Percentiles rank a stretch among this genome's conserved stretches.
Conservation (phyloP, 2,329 filamentous ascomycete species). For the Colletotrichum sp. region DNA sequence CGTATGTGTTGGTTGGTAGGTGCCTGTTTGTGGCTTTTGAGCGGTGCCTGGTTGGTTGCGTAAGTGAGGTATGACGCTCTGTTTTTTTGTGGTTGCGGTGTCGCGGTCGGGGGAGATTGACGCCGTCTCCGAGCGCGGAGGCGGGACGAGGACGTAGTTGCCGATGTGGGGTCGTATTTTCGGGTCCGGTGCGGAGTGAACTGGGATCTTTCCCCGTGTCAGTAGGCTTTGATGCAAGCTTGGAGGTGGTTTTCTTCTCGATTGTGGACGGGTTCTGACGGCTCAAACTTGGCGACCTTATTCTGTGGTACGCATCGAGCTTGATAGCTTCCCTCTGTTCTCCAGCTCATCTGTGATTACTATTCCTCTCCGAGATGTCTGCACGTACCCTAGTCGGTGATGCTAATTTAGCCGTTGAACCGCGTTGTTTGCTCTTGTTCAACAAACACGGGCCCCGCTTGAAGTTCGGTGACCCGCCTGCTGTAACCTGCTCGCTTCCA, state of each 20-base stretch:
- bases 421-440: background rate
- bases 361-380: background rate
- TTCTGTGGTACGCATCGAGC: background rate
- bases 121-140: background rate
- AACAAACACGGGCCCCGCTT: background rate
- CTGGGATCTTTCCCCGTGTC: background rate
- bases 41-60: background rate
- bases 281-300: background rate
- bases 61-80: background rate
- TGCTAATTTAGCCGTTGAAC: background rate
- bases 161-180: background rate
- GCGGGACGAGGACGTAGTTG: background rate
- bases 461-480: background rate
- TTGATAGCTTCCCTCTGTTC: background rate
- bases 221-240: background rate
- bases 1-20: background rate
- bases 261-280: background rate
- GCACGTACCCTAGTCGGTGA: background rate
- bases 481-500: background rate
- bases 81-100: background rate
- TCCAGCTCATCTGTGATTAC: background rate
- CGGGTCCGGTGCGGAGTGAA: background rate
- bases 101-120: background rate
- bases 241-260: background rate
- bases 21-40: background rate